These are phyloP conservation scores for Collybia nuda DNA, from an alignment of 768 basidiomycete genomes.

Conservation along the genomic window DNA sequence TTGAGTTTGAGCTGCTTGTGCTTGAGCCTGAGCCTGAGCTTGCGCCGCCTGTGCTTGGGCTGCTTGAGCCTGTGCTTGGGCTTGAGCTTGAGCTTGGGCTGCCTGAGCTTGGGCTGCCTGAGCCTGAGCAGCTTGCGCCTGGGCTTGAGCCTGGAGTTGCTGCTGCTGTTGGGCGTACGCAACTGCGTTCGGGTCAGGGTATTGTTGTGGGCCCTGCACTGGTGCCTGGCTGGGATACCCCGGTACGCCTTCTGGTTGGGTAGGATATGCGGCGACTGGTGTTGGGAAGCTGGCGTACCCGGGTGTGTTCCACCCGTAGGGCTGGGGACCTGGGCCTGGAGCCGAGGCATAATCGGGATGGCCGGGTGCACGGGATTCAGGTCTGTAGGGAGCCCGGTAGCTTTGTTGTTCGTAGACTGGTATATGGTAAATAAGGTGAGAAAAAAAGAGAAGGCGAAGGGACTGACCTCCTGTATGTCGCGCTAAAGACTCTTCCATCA, in stretches of 20 bases:
- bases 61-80: constrained; percentile 9
- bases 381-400: constrained; percentile 17
- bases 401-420: constrained; percentile 52
- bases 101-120: constrained; percentile 10
- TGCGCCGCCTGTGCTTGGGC: constrained; percentile 1
- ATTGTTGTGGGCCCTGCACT: constrained; percentile 4
- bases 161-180: constrained; percentile 21
- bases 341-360: background rate
- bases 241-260: background rate
- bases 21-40: constrained; percentile 25
- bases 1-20: constrained; percentile 12
- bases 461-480: constrained; percentile 63
- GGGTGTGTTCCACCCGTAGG: constrained; percentile 54
- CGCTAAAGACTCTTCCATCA: constrained; percentile 90
- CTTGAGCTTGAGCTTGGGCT: constrained; percentile 10
- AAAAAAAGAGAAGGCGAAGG: background rate
- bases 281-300: constrained; percentile 38
- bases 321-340: constrained; percentile 15
- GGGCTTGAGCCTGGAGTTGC: constrained; percentile 9
- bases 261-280: constrained; percentile 11
- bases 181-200: constrained; percentile 4
- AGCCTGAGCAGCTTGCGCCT: constrained; percentile 3
- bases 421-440: background rate
- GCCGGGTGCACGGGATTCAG: constrained; percentile 17
- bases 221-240: background rate